Evolutionary conservation across 345 rosid genomes (phyloP).

Genomic region (Physaria fendleri): DNA sequence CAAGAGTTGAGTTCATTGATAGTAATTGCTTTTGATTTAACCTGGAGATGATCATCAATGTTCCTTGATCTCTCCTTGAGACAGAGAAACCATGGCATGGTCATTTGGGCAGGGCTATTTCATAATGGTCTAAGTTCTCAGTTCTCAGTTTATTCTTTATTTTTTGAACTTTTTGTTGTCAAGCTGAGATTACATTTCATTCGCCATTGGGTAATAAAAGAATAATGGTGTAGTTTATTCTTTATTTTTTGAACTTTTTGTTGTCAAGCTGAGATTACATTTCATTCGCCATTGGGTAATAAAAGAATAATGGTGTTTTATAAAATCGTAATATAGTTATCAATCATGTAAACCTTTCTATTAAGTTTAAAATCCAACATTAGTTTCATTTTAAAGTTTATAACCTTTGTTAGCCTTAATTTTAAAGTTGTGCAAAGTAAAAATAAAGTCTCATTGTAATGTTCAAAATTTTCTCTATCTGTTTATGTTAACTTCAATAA

Average conservation of each 20-base stretch:
- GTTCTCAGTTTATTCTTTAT: constrained; percentile 35
- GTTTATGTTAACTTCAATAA: too few relatives aligned
- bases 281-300: constrained; percentile 21
- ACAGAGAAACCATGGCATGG: constrained; percentile 16
- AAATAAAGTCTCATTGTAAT: too few relatives aligned
- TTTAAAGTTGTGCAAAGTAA: too few relatives aligned
- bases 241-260: constrained; percentile 27
- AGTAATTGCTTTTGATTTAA: not conserved
- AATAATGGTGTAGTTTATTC: constrained; percentile 32
- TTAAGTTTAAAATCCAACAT: constrained; percentile 2
- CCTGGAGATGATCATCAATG: constrained; percentile 14
- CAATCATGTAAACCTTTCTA: constrained; percentile 11
- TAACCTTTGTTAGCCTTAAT: too few relatives aligned
- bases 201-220: constrained; percentile 26
- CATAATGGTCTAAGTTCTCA: too few relatives aligned
- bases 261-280: constrained; percentile 21
- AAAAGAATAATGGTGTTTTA: constrained; percentile 29
- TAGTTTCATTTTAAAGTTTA: constrained; percentile 2
- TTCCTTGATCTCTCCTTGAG: not conserved
- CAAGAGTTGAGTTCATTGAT: not conserved
- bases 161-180: constrained; percentile 26
- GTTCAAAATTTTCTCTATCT: too few relatives aligned
- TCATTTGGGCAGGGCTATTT: constrained; percentile 2
- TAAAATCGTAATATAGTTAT: constrained; percentile 14
- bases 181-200: constrained; percentile 10